Base-by-base conservation (phyloP, 2,329 filamentous ascomycete genomes). In the Paraconiothyrium sp. region DNA sequence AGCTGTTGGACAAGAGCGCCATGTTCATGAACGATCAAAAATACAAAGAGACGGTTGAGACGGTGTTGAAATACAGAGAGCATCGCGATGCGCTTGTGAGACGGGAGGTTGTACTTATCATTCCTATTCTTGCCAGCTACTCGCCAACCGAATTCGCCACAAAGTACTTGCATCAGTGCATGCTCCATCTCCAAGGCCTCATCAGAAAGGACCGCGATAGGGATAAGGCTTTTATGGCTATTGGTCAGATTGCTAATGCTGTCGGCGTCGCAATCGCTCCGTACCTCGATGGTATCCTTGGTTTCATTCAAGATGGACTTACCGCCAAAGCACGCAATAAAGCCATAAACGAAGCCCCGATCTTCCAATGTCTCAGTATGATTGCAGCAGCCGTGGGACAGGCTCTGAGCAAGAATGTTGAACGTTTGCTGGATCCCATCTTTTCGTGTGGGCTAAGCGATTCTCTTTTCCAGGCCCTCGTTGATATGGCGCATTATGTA, bases 401-500 rank as follows among this genome's bases (percentile, higher is more conserved):
- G 81, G 95, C 94, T 0, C 84, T 99, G 57, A 98, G 93, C 85
- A 99, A 98, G 80, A 97, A 98, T 76, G 97, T 99, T 89, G 94
- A 97, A 76, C 92, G 94, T 13, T 83, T 99, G 32, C 86, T 99
- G 10, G 94, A 97, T 70, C 94, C 96, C 11, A 97, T 99, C 61
- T 99, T 99, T 79, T 94, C 93, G 16, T 99, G 95, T 76, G 95
- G 97, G 52, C 84, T 99, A 56, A 97, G 93, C 41, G 92, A 94
- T 59, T 95, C 96, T 68, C 86, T 99, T 27, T 97, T 94, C 0
- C 94, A 98, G 76, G 96, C 96, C 2, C 84, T 99, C 57, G 94
- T 98, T 24, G 96, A 99, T 74, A 97, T 99, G 92, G 95, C 95
- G 32, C 97, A 98, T 75, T 98, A 99, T 76, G 97, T 99, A 50